phyloP scores from a whole-genome alignment of 768 basidiomycete species.

The Macrocybe gigantea region DNA sequence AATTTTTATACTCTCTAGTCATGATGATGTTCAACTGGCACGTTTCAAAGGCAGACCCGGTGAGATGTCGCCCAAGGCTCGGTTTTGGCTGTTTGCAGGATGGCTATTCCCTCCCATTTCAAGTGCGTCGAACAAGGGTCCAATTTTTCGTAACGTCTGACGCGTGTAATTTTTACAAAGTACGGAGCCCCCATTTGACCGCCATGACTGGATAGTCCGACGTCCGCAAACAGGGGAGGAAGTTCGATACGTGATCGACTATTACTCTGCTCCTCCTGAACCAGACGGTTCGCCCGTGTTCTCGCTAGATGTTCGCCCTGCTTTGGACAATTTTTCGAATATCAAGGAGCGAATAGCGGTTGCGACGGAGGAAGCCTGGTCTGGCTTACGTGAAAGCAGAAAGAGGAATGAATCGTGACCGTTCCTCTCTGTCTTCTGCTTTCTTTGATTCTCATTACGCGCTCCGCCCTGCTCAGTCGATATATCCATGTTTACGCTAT shows the following conservation, averaged over 20 bases:
- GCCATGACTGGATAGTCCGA: conserved; percentile 95
- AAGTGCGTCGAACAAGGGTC: conserved; percentile 48
- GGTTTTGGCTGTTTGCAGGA: conserved; percentile 79
- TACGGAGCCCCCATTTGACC: conserved; percentile 90
- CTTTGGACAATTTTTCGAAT: conserved; percentile 79
- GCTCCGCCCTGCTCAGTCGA: no score
- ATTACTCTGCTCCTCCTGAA: conserved; percentile 90
- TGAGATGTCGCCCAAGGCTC: conserved; percentile 91
- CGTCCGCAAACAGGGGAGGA: conserved; percentile 75
- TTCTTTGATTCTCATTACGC: no score
- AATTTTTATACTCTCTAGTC: conserved; percentile 30
- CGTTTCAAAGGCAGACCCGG: conserved; percentile 89
- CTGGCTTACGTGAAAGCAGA: conserved; percentile 30
- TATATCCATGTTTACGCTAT: no score
- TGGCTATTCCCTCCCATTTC: conserved; percentile 89
- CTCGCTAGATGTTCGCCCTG: conserved; percentile 91
- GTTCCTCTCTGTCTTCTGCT: no score
- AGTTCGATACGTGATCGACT: conserved; percentile 96
- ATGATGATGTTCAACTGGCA: conserved; percentile 67
- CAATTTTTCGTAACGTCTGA: neutral
- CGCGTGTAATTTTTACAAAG: conserved; percentile 32
- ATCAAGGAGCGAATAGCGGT: conserved; percentile 66
- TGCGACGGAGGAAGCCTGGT: conserved; percentile 68
- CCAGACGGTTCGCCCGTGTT: conserved; percentile 92
- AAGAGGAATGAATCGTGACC: conserved; percentile 4